Evolutionary conservation across 1,139 yeast species (phyloP), one percentile per base, ranked within the genome.

Genomic region (Tardiomyces depauwii): DNA sequence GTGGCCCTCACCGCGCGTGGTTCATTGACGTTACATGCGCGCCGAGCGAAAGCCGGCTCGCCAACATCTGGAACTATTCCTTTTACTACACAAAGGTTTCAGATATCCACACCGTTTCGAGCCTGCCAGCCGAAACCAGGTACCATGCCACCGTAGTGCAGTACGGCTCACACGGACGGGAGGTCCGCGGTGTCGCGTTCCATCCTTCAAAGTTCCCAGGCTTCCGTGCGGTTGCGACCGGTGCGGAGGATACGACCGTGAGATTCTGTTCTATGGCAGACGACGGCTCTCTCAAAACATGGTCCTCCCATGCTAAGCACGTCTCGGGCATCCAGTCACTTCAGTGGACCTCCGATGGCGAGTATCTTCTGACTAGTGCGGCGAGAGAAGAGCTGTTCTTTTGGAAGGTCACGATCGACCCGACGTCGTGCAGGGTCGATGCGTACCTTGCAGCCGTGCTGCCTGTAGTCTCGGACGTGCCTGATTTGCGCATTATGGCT

Each of bases 1-100:
- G 97, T 19, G 97, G 97, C 1, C 77, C 91, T 2, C 96, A 89
- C 59, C 71, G 97, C 52, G 76, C 78, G 50, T 91, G 96, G 96
- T 70, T 72, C 41, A 66, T 82, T 23, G 59, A 64, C 46, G 54
- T 60, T 13, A 51, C 56, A 23, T 43, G 42, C 14, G 46, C 50
- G 14, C 38, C 46, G 25, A 50, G 46, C 44, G 4, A 41, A 18
- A 48, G 53, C 14, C 50, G 13, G 32, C 12, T 44, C 53, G 39
- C 51, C 53, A 11, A 51, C 50, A 2, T 67, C 63, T 45, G 65
- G 57, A 30, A 30, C 36, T 30, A 30, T 10, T 5, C 36, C 54
- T 74, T 72, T 54, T 66, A 58, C 13, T 85, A 78, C 55, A 77
- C 82, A 18, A 78, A 81, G 58, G 78, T 83, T 2, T 51, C 57